Conservation (phyloP, 2,329 filamentous ascomycete genomes). For the Penicillium janthinellum region DNA sequence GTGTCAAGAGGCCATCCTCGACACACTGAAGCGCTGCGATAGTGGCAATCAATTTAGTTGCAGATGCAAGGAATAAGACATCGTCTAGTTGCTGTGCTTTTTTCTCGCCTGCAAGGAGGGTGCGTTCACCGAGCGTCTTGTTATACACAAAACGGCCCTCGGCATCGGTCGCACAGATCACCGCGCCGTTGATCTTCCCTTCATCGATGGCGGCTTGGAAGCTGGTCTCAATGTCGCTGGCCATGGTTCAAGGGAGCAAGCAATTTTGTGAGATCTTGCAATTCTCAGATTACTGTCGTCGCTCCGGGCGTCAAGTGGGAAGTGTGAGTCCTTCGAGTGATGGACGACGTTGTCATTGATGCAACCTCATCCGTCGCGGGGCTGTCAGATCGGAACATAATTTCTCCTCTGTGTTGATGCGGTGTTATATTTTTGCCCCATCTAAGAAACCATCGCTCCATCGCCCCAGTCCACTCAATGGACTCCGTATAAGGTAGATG, state of each 20-base stretch:
- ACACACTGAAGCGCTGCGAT: conserved; percentile 59
- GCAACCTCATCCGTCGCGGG: background rate
- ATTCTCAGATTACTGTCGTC: too few relatives aligned
- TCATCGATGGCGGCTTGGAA: conserved; percentile 47
- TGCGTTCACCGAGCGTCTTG: conserved; percentile 45
- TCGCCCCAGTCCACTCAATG: too few relatives aligned
- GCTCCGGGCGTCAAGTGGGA: too few relatives aligned
- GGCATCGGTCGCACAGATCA: conserved; percentile 47
- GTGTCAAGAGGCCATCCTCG: conserved; percentile 52
- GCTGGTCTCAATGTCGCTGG: conserved; percentile 38
- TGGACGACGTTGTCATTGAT: too few relatives aligned
- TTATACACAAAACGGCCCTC: conserved; percentile 46
- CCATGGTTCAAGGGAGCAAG: background rate
- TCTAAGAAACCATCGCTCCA: too few relatives aligned
- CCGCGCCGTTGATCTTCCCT: conserved; percentile 49
- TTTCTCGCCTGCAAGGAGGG: conserved; percentile 45
- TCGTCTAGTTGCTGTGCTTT: conserved; percentile 35
- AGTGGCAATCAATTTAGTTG: conserved; percentile 52
- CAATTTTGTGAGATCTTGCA: background rate
- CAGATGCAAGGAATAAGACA: conserved; percentile 27
- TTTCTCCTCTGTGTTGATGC: background rate
- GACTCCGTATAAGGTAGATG: too few relatives aligned
- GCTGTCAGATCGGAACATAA: background rate
- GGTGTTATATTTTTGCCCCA: background rate
- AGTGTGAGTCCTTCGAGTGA: too few relatives aligned